A percentile compares a stretch with the other conserved stretches of the same genome.
Conservation (phyloP, 2,329 filamentous ascomycete genomes). For the Pezicula radicicola region DNA sequence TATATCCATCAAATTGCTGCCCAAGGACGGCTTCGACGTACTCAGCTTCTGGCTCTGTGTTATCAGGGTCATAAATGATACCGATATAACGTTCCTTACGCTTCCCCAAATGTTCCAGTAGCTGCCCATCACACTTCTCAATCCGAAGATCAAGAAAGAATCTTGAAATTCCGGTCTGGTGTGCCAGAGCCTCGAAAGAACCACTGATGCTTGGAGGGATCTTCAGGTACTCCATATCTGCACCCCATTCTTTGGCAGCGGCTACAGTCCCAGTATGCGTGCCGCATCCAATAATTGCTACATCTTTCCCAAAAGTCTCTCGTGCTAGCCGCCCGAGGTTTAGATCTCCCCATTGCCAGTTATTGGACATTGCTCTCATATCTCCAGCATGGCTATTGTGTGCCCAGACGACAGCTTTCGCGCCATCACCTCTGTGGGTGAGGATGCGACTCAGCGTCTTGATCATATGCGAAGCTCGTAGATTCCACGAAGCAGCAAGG, state of each 20-base stretch:
- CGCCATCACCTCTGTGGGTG: conserved; percentile 38
- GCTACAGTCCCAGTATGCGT: conserved; percentile 50
- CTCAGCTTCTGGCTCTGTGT: neutral
- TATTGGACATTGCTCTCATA: conserved; percentile 48
- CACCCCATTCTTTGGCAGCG: conserved; percentile 47
- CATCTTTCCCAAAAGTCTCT: conserved; percentile 37
- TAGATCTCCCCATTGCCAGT: conserved; percentile 38
- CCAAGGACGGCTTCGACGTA: neutral
- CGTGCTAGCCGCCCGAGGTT: conserved; percentile 51
- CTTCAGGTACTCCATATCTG: conserved; percentile 46
- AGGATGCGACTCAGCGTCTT: conserved; percentile 42
- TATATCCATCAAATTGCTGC: conserved; percentile 6
- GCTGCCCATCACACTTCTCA: conserved; percentile 28
- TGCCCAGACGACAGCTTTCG: conserved; percentile 51
- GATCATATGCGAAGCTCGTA: conserved; percentile 49
- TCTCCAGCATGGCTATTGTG: conserved; percentile 53
- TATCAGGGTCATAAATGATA: too few relatives aligned
- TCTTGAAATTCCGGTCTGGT: conserved; percentile 39
- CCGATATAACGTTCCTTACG: too few relatives aligned
- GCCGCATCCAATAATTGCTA: conserved; percentile 43
- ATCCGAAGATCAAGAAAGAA: conserved; percentile 45
- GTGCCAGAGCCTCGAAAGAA: conserved; percentile 47
- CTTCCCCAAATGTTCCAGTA: neutral
- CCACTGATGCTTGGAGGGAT: conserved; percentile 41
- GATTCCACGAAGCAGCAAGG: conserved; percentile 1